Percentiles rank a stretch among this genome's conserved stretches.
These are phyloP conservation scores for Neofusicoccum laricinum DNA, from an alignment of 2,329 filamentous ascomycete species.

Conservation along the genomic window DNA sequence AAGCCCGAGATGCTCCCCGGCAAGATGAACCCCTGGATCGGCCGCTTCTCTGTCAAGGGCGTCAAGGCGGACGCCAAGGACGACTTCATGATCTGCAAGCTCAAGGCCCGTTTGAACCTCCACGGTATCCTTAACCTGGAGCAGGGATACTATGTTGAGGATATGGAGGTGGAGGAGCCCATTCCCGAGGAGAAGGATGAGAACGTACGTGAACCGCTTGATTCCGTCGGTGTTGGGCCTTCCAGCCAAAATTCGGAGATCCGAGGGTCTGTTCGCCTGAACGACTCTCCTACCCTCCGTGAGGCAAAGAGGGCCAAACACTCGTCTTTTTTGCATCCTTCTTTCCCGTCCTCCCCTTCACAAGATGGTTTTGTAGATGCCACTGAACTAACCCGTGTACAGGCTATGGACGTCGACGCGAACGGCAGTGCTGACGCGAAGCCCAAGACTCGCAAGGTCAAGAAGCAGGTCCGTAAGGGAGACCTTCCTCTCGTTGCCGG, in stretches of 20 bases:
- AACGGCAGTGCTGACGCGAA: conserved; percentile 43
- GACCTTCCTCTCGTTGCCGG: conserved; percentile 84
- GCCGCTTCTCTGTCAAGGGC: conserved; percentile 95
- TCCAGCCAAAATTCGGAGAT: conserved; percentile 19
- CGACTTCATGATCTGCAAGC: conserved; percentile 99
- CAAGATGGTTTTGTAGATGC: conserved; percentile 20
- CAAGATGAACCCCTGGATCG: conserved; percentile 92
- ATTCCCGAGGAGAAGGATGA: conserved; percentile 68
- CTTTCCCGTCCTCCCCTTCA: background rate
- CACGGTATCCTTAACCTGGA: conserved; percentile 96
- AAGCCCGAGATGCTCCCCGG: conserved; percentile 83
- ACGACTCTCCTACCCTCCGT: conserved; percentile 21
- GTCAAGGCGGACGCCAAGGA: conserved; percentile 91
- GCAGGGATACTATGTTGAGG: conserved; percentile 96
- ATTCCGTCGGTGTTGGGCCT: conserved; percentile 22
- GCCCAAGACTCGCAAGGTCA: conserved; percentile 89
- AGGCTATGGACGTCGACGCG: conserved; percentile 40
- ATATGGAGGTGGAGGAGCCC: conserved; percentile 94
- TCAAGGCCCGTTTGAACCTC: conserved; percentile 94
- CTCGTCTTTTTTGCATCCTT: background rate
- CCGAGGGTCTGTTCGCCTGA: background rate
- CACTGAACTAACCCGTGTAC: conserved; percentile 15
- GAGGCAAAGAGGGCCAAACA: conserved; percentile 33
- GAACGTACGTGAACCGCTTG: conserved; percentile 4
- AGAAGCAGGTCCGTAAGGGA: conserved; percentile 98